Conservation (phyloP, 176 grass and related monocot species). For the Neostapfia colusana region DNA sequence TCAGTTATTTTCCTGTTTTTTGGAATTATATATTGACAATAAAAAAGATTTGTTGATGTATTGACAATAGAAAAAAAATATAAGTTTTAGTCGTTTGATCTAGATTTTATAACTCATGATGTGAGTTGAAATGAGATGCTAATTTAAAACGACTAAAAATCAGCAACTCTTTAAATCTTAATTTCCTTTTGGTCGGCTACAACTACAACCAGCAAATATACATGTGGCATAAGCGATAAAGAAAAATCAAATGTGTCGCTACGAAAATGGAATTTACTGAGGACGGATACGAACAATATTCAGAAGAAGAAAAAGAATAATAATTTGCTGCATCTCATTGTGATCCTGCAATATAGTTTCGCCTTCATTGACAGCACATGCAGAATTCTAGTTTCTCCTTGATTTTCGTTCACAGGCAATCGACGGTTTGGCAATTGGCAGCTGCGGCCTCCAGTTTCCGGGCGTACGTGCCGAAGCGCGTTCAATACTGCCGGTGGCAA, state of each 20-base stretch:
- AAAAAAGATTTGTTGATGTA: too few relatives aligned
- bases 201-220: not conserved
- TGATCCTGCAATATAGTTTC: not conserved
- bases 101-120: too few relatives aligned
- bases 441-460: not conserved
- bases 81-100: too few relatives aligned
- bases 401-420: slow-evolving; percentile 3
- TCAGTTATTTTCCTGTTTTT: too few relatives aligned
- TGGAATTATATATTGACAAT: too few relatives aligned
- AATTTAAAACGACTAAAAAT: too few relatives aligned
- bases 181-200: not conserved
- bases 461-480: not conserved
- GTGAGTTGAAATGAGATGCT: too few relatives aligned
- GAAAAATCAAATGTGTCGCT: not conserved
- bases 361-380: not conserved
- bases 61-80: too few relatives aligned
- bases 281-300: not conserved
- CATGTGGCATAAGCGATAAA: not conserved
- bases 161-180: too few relatives aligned
- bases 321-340: not conserved
- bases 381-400: not conserved
- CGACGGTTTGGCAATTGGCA: not conserved
- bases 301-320: not conserved
- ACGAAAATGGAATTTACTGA: not conserved
- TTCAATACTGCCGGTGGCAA: not conserved